Percentiles rank a stretch among this genome's conserved stretches.
Conservation (phyloP, 169 alveolate genomes). For the Blepharisma undulans region DNA sequence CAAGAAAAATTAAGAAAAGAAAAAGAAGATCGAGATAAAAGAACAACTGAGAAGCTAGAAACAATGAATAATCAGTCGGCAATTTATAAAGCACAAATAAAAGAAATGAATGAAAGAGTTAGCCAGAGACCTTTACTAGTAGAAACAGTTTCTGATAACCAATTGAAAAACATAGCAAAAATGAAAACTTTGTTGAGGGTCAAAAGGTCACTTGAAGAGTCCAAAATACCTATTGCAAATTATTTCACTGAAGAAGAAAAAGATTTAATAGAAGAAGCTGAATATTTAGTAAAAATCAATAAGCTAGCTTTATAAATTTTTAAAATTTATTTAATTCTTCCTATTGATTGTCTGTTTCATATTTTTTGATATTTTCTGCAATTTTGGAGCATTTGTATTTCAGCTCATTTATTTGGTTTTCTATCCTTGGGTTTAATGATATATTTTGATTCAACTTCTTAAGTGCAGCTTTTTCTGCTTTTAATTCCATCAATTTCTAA, state of each 20-base stretch:
- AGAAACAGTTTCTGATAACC: conserved; percentile 45
- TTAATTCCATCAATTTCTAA: not conserved
- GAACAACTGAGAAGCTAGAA: not conserved
- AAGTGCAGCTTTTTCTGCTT: not conserved
- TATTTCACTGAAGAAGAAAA: conserved; percentile 41
- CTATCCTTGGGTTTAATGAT: not conserved
- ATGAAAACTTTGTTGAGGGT: not conserved
- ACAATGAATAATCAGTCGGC: conserved; percentile 17
- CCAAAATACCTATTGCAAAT: not conserved
- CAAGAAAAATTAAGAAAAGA: conserved; percentile 40
- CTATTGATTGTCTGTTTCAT: not conserved
- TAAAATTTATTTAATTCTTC: not conserved
- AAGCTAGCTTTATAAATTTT: not conserved
- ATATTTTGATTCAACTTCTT: not conserved
- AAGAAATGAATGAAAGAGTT: conserved; percentile 48
- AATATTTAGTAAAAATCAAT: conserved; percentile 30
- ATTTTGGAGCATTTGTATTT: not conserved
- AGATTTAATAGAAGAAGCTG: conserved; percentile 43
- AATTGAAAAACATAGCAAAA: conserved; percentile 27
- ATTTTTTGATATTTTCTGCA: not conserved
- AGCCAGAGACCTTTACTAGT: conserved; percentile 55
- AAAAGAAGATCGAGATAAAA: conserved; percentile 36
- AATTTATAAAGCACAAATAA: conserved; percentile 41
- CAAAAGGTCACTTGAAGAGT: conserved; percentile 29
- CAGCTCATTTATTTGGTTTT: not conserved